phyloP scores from a whole-genome alignment of 805 yeast species.

The Starmerella roubikii region DNA sequence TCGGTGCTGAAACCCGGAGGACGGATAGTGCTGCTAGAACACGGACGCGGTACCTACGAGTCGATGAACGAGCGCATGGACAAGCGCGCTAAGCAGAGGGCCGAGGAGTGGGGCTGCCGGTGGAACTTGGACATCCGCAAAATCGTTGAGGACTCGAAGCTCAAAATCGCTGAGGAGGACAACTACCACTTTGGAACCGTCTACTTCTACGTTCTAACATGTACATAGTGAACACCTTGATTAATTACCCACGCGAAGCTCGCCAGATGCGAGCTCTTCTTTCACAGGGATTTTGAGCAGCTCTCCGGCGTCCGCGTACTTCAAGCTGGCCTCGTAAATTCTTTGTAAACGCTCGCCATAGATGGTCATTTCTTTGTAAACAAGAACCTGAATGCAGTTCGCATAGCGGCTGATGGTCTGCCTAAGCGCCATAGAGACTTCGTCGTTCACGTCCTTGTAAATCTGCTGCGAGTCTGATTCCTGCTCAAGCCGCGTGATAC shows the following conservation, averaged over 20 bases:
- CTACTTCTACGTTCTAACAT: conserved; percentile 28
- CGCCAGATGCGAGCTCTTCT: conserved; percentile 64
- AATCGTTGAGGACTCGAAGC: conserved; percentile 66
- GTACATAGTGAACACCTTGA: no score
- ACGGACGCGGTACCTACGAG: conserved; percentile 75
- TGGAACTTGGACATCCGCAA: conserved; percentile 94
- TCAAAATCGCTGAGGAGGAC: conserved; percentile 67
- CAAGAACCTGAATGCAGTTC: conserved; percentile 69
- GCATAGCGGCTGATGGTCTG: conserved; percentile 72
- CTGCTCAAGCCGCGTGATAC: conserved; percentile 78
- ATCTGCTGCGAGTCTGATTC: conserved; percentile 87
- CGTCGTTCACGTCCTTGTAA: conserved; percentile 78
- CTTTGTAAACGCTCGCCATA: conserved; percentile 64
- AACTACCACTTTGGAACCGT: conserved; percentile 87
- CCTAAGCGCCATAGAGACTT: conserved; percentile 45
- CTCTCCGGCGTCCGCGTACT: conserved; percentile 54
- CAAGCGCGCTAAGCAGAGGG: conserved; percentile 65
- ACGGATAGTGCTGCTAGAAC: conserved; percentile 74
- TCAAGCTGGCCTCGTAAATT: conserved; percentile 84
- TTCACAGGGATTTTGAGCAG: conserved; percentile 60
- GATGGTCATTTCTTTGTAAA: conserved; percentile 75
- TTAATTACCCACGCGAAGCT: no score
- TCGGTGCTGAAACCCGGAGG: conserved; percentile 76
- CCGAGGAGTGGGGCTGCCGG: conserved; percentile 90
- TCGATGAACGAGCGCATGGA: conserved; percentile 71